phyloP scores from a whole-genome alignment of 805 yeast species.

The Candida sakaeoensis region DNA sequence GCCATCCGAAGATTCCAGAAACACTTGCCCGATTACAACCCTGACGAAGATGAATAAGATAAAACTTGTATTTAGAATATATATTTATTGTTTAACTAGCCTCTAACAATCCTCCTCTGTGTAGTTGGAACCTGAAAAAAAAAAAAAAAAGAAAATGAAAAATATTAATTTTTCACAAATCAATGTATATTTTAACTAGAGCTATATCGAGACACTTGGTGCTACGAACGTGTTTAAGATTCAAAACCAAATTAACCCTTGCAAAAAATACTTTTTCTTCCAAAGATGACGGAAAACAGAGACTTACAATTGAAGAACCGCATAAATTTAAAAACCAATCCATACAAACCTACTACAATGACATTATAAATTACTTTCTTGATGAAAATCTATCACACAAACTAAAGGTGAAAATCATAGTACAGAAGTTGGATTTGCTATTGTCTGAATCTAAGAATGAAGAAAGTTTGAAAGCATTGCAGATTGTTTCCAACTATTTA shows the following conservation, averaged over 20 bases:
- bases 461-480: conserved; percentile 1
- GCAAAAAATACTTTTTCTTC: background rate
- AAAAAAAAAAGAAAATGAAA: conserved; percentile 1
- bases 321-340: background rate
- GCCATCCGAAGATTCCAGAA: conserved; percentile 70
- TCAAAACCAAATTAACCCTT: background rate
- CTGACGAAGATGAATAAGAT: conserved; percentile 2
- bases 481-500: background rate
- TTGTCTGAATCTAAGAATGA: background rate
- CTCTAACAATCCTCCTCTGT: no score
- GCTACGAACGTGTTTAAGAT: conserved; percentile 5
- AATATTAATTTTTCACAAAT: background rate
- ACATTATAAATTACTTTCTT: conserved; percentile 1
- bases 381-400: conserved; percentile 1
- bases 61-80: conserved; percentile 1
- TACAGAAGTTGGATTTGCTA: background rate
- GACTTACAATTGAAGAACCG: conserved; percentile 5
- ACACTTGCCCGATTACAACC: conserved; percentile 32
- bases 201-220: background rate
- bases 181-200: background rate
- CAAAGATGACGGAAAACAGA: background rate
- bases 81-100: background rate
- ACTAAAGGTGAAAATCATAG: conserved; percentile 1
- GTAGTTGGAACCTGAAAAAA: no score
- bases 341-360: conserved; percentile 1